Evolutionary conservation across 371 early-diverging fungal genomes (phyloP).

Genomic region (Syncephalastrum sp.): DNA sequence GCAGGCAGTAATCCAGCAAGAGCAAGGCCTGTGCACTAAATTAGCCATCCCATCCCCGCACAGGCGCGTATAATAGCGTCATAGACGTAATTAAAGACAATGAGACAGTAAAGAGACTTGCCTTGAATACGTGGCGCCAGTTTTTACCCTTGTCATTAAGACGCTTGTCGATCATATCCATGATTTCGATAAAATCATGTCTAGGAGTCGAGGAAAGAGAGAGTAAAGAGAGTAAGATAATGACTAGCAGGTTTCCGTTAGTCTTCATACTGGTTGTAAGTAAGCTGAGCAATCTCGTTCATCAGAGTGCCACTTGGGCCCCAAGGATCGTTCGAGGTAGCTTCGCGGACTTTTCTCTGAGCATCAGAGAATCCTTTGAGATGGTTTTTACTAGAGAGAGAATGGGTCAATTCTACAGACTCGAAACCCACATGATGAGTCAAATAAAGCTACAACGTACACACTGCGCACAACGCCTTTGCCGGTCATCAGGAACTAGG

Average conservation of each 20-base stretch:
- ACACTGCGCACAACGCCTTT: conserved; percentile 51
- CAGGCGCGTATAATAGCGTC: background rate
- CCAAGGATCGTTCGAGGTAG: conserved; percentile 92
- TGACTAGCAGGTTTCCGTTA: background rate
- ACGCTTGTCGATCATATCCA: conserved; percentile 97
- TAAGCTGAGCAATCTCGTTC: conserved; percentile 87
- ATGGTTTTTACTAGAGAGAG: conserved; percentile 81
- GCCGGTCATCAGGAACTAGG: conserved; percentile 28
- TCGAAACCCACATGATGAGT: background rate
- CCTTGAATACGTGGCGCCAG: conserved; percentile 98
- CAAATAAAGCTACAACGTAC: conserved; percentile 23
- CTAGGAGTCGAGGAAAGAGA: conserved; percentile 45
- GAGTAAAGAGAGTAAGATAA: conserved; percentile 2
- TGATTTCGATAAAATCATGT: conserved; percentile 89
- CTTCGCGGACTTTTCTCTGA: conserved; percentile 92
- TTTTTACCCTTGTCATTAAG: conserved; percentile 96
- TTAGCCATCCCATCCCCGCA: background rate
- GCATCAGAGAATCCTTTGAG: conserved; percentile 95
- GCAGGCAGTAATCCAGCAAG: conserved; percentile 72
- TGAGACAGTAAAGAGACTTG: conserved; percentile 22
- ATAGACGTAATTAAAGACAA: background rate
- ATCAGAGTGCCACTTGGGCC: conserved; percentile 86
- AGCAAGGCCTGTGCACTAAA: conserved; percentile 41
- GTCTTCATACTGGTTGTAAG: conserved; percentile 78
- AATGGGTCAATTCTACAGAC: background rate